Conservation (phyloP, 23 red algal genomes). For the Gracilaria gracilis region DNA sequence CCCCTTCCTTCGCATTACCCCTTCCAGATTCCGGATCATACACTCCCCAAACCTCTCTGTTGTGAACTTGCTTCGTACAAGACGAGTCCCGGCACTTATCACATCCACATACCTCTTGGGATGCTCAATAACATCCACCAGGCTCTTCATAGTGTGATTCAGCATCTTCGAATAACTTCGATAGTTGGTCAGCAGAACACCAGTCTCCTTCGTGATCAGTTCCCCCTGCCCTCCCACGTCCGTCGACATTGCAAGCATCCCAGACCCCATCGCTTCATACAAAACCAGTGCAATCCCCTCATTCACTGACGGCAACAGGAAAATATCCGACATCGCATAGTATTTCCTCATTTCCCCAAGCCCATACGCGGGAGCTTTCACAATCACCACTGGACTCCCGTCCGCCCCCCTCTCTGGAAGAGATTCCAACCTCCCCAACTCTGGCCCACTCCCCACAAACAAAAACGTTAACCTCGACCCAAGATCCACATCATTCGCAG, state of each 20-base stretch:
- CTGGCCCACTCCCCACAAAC: slow-evolving; percentile 60
- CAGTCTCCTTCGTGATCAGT: slow-evolving; percentile 50
- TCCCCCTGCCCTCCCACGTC: slow-evolving; percentile 64
- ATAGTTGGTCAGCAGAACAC: slow-evolving; percentile 53
- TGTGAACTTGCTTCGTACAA: slow-evolving; percentile 41
- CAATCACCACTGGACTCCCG: slow-evolving; percentile 7
- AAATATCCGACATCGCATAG: slow-evolving; percentile 68
- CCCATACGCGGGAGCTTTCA: slow-evolving; percentile 48
- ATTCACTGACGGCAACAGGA: slow-evolving; percentile 68
- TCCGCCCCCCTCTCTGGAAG: slow-evolving; percentile 22
- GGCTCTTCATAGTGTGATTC: slow-evolving; percentile 54
- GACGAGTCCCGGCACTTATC: background rate
- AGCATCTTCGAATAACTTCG: slow-evolving; percentile 45
- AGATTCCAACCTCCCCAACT: slow-evolving; percentile 9
- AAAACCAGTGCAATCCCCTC: slow-evolving; percentile 69
- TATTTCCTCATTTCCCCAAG: slow-evolving; percentile 55
- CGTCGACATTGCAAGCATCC: slow-evolving; percentile 57
- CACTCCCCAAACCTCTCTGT: slow-evolving; percentile 42
- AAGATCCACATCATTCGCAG: slow-evolving; percentile 14
- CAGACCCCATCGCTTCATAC: slow-evolving; percentile 63
- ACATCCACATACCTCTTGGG: slow-evolving; percentile 23
- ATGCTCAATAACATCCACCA: slow-evolving; percentile 16
- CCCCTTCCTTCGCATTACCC: background rate
- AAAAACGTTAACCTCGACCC: slow-evolving; percentile 28
- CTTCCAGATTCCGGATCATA: slow-evolving; percentile 13